Base-by-base conservation (phyloP, 441 rosid species). In the Codiaeum variegatum region DNA sequence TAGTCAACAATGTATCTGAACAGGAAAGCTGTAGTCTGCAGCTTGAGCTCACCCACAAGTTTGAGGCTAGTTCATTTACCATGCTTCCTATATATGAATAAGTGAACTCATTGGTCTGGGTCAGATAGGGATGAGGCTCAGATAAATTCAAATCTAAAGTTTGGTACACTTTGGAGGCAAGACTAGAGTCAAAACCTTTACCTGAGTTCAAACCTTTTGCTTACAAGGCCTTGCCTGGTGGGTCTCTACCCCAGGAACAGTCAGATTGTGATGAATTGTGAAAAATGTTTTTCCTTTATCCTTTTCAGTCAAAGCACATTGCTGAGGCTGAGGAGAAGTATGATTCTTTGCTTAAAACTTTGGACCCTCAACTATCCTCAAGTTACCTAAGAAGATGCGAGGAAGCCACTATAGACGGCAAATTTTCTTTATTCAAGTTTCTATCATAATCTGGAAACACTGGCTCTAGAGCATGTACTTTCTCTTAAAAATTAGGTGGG, bases 361-460 rank as follows among this genome's bases (percentile, higher is more conserved):
- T 92, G 75, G 97, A 90, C 63, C 91, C 91, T 68, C 85, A 79
- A 32, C 81, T 92, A 70, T 88, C 93, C 13, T 71, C 42, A 6
- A 74, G 79, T 51, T 94, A 94, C 79, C 79, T 82, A 78, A 88
- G 80, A 81, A 84, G 96, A 87, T 90, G 98, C 2, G 84, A 84
- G 80, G 96, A 94, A 78, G 97, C 97, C 76, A 90, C 92, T 11
- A 80, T 69, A 81, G 97, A 91, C 88, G 97, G 98, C 90, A 84
- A 56, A 29, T 61, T 75, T 44, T 13, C 11, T 63, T 29, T 62
- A 60, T 61, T 64, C 65, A 74, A 69, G 54, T 21, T 59, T 31
- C 56, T 5, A 9, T 6, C 9, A 8, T 9, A 9, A 75, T 54
- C 44, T 19, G 26, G 67, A 56, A 49, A 26, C 10, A 12, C 7